A percentile compares a stretch with the other conserved stretches of the same genome.
phyloP scores from a whole-genome alignment of 352 stramenopile genomes.

The Globisporangium heterothallicum region DNA sequence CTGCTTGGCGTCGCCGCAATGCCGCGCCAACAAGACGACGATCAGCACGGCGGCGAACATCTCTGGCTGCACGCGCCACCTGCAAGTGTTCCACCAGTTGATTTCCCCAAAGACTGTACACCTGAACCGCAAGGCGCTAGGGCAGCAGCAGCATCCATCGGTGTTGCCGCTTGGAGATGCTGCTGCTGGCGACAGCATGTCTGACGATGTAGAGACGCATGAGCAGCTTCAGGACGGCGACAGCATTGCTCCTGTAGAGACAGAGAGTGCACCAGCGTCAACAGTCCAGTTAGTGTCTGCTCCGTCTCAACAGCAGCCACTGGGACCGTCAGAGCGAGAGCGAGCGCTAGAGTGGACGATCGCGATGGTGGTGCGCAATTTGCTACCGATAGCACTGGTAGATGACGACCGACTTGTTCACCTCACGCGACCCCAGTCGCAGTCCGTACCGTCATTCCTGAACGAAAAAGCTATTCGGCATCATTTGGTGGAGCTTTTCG shows the following conservation, averaged over 20 bases:
- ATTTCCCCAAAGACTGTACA: constrained; percentile 19
- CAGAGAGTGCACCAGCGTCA: no score
- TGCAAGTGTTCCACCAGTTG: constrained; percentile 21
- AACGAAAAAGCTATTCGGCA: constrained; percentile 7
- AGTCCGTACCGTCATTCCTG: background rate
- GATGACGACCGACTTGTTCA: constrained; percentile 4
- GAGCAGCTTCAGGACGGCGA: constrained; percentile 8
- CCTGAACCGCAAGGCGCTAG: constrained; percentile 8
- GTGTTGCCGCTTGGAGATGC: background rate
- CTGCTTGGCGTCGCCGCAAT: constrained; percentile 18
- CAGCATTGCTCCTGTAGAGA: no score
- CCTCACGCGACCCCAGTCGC: background rate
- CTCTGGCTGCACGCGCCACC: constrained; percentile 19
- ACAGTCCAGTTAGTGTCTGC: background rate
- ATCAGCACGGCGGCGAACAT: constrained; percentile 23
- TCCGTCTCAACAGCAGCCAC: background rate
- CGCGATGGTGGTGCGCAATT: constrained; percentile 7
- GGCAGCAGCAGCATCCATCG: constrained; percentile 2
- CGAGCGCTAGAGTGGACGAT: constrained; percentile 11
- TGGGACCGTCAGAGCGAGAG: background rate
- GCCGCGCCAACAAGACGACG: constrained; percentile 16
- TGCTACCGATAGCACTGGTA: constrained; percentile 12
- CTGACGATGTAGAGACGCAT: background rate
- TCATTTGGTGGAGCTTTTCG: constrained; percentile 12
- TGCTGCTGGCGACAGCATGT: background rate